phyloP scores from a whole-genome alignment of 2,329 filamentous ascomycete genomes.

The Ustulina deusta region DNA sequence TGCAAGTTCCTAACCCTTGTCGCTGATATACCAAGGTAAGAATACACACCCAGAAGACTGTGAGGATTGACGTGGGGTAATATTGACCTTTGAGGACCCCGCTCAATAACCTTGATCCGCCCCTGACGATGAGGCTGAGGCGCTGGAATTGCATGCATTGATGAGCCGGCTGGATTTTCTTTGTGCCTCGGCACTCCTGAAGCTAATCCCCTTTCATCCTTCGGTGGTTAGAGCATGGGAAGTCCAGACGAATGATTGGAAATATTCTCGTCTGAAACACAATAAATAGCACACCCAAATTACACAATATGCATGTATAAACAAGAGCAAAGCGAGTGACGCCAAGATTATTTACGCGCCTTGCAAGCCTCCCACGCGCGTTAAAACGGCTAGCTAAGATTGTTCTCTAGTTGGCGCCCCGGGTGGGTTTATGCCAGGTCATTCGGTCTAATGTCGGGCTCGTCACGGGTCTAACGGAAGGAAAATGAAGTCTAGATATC shows the following conservation, averaged over 20 bases:
- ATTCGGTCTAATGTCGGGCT: constrained; percentile 22
- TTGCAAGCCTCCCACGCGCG: background rate
- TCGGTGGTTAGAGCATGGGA: background rate
- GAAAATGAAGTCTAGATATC: constrained; percentile 9
- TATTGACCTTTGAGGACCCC: constrained; percentile 20
- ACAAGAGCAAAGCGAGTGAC: background rate
- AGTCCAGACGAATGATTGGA: background rate
- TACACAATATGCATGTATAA: background rate
- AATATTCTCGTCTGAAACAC: constrained; percentile 2
- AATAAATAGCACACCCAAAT: constrained; percentile 1
- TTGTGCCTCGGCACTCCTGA: constrained; percentile 29
- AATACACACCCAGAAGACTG: background rate
- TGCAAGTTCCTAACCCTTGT: constrained; percentile 16
- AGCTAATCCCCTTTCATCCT: constrained; percentile 17
- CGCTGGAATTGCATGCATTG: constrained; percentile 33
- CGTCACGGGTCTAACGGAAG: background rate
- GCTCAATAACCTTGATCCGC: constrained; percentile 28
- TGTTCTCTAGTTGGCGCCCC: constrained; percentile 6
- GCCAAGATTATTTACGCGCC: background rate
- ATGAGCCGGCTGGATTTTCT: constrained; percentile 10
- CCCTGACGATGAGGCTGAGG: constrained; percentile 37
- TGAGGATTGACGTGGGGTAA: constrained; percentile 34
- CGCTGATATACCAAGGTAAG: constrained; percentile 9
- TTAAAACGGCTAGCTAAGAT: background rate
- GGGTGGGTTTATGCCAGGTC: background rate